Conservation (phyloP, 2,329 filamentous ascomycete species). For the Claviceps monticola region DNA sequence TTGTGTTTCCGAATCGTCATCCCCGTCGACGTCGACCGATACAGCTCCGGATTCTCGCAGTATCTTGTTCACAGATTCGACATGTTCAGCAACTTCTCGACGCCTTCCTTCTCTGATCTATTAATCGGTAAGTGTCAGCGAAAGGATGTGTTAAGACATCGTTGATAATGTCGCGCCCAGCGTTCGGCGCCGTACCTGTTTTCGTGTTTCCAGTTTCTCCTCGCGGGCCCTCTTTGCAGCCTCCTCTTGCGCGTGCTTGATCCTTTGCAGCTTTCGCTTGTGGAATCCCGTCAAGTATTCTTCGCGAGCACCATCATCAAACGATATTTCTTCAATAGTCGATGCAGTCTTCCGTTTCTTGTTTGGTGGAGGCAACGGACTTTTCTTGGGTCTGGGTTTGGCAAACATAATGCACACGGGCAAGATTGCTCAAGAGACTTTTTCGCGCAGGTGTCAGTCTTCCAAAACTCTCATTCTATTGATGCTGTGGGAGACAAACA, state of each 20-base stretch:
- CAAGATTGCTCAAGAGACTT: background rate
- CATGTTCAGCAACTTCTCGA: conserved; percentile 67
- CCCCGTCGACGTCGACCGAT: conserved; percentile 25
- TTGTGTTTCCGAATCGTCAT: conserved; percentile 19
- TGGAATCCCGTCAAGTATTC: conserved; percentile 94
- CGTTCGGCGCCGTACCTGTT: conserved; percentile 47
- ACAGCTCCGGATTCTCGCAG: conserved; percentile 44
- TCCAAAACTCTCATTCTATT: background rate
- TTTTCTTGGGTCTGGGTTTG: conserved; percentile 45
- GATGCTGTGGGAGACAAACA: background rate
- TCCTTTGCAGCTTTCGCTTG: conserved; percentile 80
- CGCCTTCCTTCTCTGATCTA: conserved; percentile 76
- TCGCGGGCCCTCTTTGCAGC: conserved; percentile 63
- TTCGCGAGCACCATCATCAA: conserved; percentile 64
- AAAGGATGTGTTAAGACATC: background rate
- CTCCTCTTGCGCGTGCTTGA: conserved; percentile 72
- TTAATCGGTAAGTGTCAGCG: background rate
- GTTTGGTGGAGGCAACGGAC: conserved; percentile 39
- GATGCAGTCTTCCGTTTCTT: conserved; percentile 52
- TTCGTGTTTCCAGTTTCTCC: conserved; percentile 60
- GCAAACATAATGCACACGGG: conserved; percentile 30
- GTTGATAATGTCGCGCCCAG: background rate
- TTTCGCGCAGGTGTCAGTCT: background rate
- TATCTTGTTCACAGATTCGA: conserved; percentile 59
- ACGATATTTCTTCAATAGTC: conserved; percentile 65